Base-by-base conservation (phyloP, 306 rosid species). In the Hippophae rhamnoides region DNA sequence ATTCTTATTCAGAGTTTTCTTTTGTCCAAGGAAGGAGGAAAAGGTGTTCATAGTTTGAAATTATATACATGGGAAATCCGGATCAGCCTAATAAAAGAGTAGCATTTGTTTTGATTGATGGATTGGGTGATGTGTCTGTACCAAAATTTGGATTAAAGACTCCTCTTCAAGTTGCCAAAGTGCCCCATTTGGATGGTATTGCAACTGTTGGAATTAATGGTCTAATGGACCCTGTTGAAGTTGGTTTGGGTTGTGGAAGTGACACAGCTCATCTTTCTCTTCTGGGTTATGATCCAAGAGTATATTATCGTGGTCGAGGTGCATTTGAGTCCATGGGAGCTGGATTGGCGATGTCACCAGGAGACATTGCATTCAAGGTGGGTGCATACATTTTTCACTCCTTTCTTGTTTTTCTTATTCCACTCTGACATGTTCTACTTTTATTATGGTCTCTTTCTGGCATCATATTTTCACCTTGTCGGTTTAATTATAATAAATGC, bases 251-350 rank as follows among this genome's bases (percentile, higher is more conserved):
- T 66, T 92, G 96, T 62, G 99, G 95, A 69, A 92, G 99, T 70
- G 96, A 92, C 76, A 92, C 99, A 42, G 95, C 99, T 73, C 96
- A 92, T 74, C 96, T 92, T 64, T 88, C 99, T 60, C 75, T 92
- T 11, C 46, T 92, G 83, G 96, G 95, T 46, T 88, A 92, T 44
- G 83, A 92, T 58, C 99, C 96, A 10, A 84, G 90, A 72, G 80
- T 88, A 51, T 92, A 88, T 82, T 92, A 92, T 56, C 86, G 81
- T 1, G 99, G 99, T 47, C 83, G 99, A 31, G 99, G 96, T 54
- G 96, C 95, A 23, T 92, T 92, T 66, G 96, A 92, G 72, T 92
- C 96, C 68, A 92, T 92, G 96, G 99, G 99, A 42, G 99, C 95
- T 54, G 99, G 99, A 66, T 76, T 88, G 75, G 99, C 90, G 54